These are phyloP conservation scores for Haberlea rhodopensis DNA, from an alignment of 257 asterid species.

Conservation along the genomic window DNA sequence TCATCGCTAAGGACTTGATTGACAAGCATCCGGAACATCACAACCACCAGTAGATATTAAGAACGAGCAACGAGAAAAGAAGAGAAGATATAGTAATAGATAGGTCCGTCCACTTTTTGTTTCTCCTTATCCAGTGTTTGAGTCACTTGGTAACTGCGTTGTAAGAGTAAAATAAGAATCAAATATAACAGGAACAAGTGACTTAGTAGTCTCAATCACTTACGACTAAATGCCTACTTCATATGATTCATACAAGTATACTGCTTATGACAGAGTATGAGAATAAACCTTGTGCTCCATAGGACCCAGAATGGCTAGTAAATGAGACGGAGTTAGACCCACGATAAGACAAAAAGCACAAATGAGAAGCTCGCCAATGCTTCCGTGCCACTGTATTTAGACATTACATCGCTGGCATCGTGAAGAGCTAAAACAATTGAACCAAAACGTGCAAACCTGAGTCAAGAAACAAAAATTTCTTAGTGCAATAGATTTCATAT, in stretches of 20 bases:
- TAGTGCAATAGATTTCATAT: not conserved
- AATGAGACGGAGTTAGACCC: constrained; percentile 74
- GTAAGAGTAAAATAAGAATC: constrained; percentile 13
- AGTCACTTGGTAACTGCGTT: constrained; percentile 61
- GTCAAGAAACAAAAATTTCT: constrained; percentile 13
- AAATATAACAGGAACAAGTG: not conserved
- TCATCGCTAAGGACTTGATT: constrained; percentile 80
- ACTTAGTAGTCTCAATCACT: too few relatives aligned
- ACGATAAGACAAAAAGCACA: constrained; percentile 62
- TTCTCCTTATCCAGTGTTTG: constrained; percentile 52
- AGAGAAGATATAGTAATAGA: constrained; percentile 80
- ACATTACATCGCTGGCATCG: constrained; percentile 95
- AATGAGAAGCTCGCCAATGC: constrained; percentile 74
- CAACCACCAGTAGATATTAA: constrained; percentile 88
- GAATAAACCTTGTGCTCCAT: constrained; percentile 81
- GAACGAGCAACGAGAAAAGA: constrained; percentile 80
- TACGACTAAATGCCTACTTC: not conserved
- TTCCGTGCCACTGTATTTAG: constrained; percentile 89
- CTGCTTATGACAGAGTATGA: not conserved
- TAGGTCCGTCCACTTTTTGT: constrained; percentile 59
- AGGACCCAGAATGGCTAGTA: constrained; percentile 89
- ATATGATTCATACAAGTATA: not conserved
- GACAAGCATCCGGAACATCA: constrained; percentile 82
- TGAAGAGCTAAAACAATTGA: constrained; percentile 86
- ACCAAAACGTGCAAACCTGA: constrained; percentile 86